phyloP scores from a whole-genome alignment of 768 basidiomycete species.

The Saitozyma sp. region DNA sequence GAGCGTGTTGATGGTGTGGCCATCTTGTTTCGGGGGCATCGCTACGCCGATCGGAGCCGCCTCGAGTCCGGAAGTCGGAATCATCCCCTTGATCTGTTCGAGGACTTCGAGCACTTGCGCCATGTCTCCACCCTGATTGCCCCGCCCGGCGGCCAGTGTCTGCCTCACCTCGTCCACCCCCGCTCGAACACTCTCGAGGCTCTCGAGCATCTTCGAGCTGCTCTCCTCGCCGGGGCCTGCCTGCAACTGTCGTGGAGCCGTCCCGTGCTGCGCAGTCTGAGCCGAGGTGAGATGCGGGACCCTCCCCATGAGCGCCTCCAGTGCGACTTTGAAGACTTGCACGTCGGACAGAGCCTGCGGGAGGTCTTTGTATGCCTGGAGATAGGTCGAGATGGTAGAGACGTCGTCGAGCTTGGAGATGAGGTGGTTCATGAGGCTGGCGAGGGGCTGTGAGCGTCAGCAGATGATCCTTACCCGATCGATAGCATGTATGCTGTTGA shows the following conservation, averaged over 20 bases:
- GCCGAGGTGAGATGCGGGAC: neutral
- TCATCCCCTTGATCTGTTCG: no score
- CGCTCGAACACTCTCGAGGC: no score
- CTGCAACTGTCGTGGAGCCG: neutral
- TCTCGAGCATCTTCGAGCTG: no score
- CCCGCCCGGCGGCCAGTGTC: no score
- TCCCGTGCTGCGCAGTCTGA: neutral
- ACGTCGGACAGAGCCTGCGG: slow-evolving; percentile 18
- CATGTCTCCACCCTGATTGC: no score
- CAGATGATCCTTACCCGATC: neutral
- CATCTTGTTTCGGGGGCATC: no score
- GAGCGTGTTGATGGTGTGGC: no score
- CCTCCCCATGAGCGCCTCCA: slow-evolving; percentile 6
- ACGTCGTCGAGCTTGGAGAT: slow-evolving; percentile 15
- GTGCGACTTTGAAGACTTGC: slow-evolving; percentile 12
- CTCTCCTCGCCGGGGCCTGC: neutral
- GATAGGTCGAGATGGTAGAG: slow-evolving; percentile 2
- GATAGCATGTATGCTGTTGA: neutral
- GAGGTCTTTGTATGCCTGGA: slow-evolving; percentile 12
- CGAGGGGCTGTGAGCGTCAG: slow-evolving; percentile 15
- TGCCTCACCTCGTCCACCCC: no score
- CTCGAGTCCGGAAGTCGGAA: no score
- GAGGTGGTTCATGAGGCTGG: slow-evolving; percentile 20
- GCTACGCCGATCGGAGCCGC: no score
- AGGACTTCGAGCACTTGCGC: no score